Percentiles rank a stretch among this genome's conserved stretches.
These are phyloP conservation scores for Ceratocystis cacaofunesta DNA, from an alignment of 2,329 filamentous ascomycete genomes.

Conservation along the genomic window DNA sequence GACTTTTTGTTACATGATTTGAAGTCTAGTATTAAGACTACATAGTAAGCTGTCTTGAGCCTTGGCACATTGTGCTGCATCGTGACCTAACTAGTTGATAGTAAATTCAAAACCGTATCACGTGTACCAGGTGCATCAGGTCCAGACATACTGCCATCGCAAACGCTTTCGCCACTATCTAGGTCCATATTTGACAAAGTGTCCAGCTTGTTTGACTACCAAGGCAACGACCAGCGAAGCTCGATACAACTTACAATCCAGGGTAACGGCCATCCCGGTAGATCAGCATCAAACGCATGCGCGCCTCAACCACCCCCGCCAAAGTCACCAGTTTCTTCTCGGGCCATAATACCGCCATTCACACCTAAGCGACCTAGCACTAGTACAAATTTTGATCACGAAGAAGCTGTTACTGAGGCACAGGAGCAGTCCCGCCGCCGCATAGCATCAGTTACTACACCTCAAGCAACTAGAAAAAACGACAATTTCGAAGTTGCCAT, in stretches of 20 bases:
- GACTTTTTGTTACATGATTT: conserved; percentile 63
- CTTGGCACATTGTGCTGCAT: background rate
- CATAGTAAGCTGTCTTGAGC: conserved; percentile 38
- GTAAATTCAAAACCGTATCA: conserved; percentile 35
- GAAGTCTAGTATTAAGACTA: conserved; percentile 52
- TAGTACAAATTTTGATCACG: background rate
- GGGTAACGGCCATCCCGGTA: conserved; percentile 7
- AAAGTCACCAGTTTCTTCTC: conserved; percentile 12
- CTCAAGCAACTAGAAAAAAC: conserved; percentile 21
- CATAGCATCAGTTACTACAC: conserved; percentile 14
- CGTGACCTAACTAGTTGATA: conserved; percentile 24
- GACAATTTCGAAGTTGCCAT: conserved; percentile 34
- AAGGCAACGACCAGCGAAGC: conserved; percentile 3
- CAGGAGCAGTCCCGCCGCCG: conserved; percentile 9
- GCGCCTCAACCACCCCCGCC: conserved; percentile 17
- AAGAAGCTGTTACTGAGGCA: conserved; percentile 7
- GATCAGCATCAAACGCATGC: conserved; percentile 15
- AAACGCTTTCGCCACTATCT: conserved; percentile 35
- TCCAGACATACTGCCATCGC: conserved; percentile 21
- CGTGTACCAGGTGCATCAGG: conserved; percentile 17
- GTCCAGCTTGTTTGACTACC: conserved; percentile 16
- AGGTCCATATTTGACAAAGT: conserved; percentile 29
- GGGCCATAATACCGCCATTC: background rate
- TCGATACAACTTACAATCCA: background rate
- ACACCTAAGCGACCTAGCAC: background rate